phyloP scores from a whole-genome alignment of 495 filamentous ascomycete genomes.

The Penicillium samsonianum region DNA sequence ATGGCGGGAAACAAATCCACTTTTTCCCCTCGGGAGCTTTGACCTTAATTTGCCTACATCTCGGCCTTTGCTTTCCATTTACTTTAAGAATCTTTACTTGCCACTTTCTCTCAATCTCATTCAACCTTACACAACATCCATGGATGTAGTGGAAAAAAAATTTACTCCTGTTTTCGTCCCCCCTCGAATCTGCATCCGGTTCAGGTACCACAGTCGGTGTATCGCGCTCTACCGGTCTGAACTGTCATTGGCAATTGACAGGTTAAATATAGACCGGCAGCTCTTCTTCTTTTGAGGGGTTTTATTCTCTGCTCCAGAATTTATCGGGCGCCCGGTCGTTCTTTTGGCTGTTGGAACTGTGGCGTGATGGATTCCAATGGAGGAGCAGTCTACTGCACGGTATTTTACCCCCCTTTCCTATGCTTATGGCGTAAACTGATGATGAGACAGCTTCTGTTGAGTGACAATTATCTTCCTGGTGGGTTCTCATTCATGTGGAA shows the following conservation, averaged over 20 bases:
- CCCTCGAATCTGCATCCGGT: slow-evolving; percentile 25
- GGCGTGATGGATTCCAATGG: slow-evolving; percentile 37
- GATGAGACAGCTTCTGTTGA: slow-evolving; percentile 72
- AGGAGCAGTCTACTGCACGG: slow-evolving; percentile 60
- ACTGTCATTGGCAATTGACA: slow-evolving; percentile 15
- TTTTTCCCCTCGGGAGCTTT: slow-evolving; percentile 1
- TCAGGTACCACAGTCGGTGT: slow-evolving; percentile 29
- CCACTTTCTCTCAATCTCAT: not conserved
- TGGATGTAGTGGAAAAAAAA: slow-evolving; percentile 13
- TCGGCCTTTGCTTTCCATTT: not conserved
- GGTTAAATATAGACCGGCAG: slow-evolving; percentile 23
- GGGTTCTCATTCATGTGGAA: slow-evolving; percentile 8
- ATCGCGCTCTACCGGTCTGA: slow-evolving; percentile 17
- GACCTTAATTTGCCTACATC: not conserved
- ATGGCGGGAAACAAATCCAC: slow-evolving; percentile 4
- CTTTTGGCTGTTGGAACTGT: slow-evolving; percentile 10
- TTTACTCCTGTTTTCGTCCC: slow-evolving; percentile 21
- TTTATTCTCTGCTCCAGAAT: slow-evolving; percentile 7
- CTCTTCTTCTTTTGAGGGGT: slow-evolving; percentile 6
- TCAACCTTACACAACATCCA: slow-evolving; percentile 7
- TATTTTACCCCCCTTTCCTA: slow-evolving; percentile 27
- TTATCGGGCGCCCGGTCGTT: slow-evolving; percentile 6
- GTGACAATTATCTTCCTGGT: slow-evolving; percentile 91
- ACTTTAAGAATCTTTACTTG: too few species aligned
- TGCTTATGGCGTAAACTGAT: slow-evolving; percentile 22